Percentiles rank a stretch among this genome's conserved stretches.
Evolutionary conservation across 2,329 filamentous ascomycete genomes (phyloP).

Genomic region (Colletotrichum sp.): DNA sequence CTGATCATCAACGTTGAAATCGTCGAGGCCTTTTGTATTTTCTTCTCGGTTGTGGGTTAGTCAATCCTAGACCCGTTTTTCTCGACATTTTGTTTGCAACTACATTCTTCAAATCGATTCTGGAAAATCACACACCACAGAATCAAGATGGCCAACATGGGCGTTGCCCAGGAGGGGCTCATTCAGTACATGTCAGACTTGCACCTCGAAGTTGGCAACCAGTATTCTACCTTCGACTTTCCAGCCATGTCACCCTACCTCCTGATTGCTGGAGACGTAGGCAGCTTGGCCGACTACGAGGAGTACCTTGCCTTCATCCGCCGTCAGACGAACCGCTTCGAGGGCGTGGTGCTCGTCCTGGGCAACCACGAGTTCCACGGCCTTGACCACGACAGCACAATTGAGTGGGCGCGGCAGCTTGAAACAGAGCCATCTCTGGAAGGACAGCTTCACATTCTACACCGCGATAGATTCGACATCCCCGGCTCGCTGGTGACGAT

Average conservation of each 20-base stretch:
- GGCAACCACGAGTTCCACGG: conserved; percentile 63
- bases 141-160: not conserved
- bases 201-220: conserved; percentile 51
- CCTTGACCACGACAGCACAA: conserved; percentile 39
- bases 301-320: conserved; percentile 48
- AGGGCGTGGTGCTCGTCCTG: conserved; percentile 51
- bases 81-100: not conserved
- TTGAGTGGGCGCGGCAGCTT: conserved; percentile 42
- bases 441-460: conserved; percentile 46
- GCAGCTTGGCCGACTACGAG: conserved; percentile 51
- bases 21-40: not conserved
- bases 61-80: not conserved
- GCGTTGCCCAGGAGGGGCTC: not conserved
- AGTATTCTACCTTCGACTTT: conserved; percentile 48
- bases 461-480: conserved; percentile 45
- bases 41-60: not conserved
- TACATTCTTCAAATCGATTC: not conserved
- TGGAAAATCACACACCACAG: not conserved
- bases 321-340: conserved; percentile 44
- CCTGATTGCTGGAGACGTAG: conserved; percentile 56
- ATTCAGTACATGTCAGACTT: conserved; percentile 56
- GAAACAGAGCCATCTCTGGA: conserved; percentile 40
- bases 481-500: conserved; percentile 49
- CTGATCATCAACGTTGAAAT: not conserved
- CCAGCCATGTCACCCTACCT: conserved; percentile 45